Evolutionary conservation across 2,329 filamentous ascomycete genomes (phyloP), one percentile per base, ranked within the genome.

Genomic region (Phialophora verrucosa): DNA sequence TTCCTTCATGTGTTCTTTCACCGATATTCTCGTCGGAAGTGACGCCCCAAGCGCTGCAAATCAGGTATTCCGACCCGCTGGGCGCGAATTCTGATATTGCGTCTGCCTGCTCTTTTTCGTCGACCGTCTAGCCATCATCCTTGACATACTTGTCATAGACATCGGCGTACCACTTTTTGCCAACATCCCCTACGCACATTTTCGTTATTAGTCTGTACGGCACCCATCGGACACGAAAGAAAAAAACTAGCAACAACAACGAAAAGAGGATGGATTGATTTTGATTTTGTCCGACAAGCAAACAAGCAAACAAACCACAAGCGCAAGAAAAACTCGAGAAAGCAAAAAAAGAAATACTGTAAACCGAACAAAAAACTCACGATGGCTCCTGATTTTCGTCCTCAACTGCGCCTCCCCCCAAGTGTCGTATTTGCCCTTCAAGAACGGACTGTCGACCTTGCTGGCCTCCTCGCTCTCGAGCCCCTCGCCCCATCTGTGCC

Each of bases 371-470:
- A n/a, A 44, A 44, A n/a, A 44, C 38, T 44, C 38, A 44, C 79
- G 75, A 73, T 85, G 83, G 63, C 83, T 85, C 12, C 83, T 75
- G 11, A 85, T 79, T 73, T 86, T 86, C 1, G 83, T 86, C 63
- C 84, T 76, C 49, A 86, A 71, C 74, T 85, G 83, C 5, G 81
- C 80, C 73, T 85, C 84, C 0, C 84, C 84, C 83, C 84, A 85
- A 0, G 83, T 85, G 59, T 84, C 80, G 65, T 85, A 85, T 47
- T 76, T 78, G 0, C 83, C 83, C 12, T 75, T 77, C 42, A 84
- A 69, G 64, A 86, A 86, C 0, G 82, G 76, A 38, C 83, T 84
- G 66, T 85, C 83, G 53, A 86, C 77, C 8, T 69, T 71, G 4
- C 68, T 70, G 0, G 74, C 80, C 62, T 80, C 79, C 0, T 73